Conservation (phyloP, 805 yeast species). For the Cyberlindnera maritima region DNA sequence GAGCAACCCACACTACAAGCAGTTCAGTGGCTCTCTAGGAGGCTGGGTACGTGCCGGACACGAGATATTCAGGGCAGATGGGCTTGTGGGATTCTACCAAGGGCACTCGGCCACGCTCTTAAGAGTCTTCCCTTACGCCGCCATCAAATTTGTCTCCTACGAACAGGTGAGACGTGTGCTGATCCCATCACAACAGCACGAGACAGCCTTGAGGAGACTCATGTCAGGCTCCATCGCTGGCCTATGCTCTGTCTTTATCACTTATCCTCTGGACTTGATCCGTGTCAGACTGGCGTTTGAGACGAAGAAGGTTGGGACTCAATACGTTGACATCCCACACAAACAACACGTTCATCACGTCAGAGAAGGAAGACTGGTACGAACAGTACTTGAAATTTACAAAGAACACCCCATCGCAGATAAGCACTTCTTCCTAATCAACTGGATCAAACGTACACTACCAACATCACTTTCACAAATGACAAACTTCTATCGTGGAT, state of each 20-base stretch:
- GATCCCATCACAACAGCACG: constrained; percentile 72
- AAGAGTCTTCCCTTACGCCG: constrained; percentile 95
- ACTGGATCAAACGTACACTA: constrained; percentile 19
- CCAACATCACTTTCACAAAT: constrained; percentile 22
- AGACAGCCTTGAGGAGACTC: constrained; percentile 77
- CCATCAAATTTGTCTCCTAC: constrained; percentile 92
- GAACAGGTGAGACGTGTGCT: constrained; percentile 82
- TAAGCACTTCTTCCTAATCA: constrained; percentile 21
- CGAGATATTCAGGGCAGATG: constrained; percentile 66
- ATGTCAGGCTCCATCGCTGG: constrained; percentile 92
- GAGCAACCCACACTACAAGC: constrained; percentile 80
- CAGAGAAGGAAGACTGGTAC: constrained; percentile 31
- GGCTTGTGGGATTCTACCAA: constrained; percentile 78
- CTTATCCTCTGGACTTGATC: constrained; percentile 89
- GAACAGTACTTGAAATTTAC: constrained; percentile 26
- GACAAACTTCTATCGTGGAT: constrained; percentile 86
- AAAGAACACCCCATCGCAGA: constrained; percentile 24
- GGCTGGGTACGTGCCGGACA: constrained; percentile 76
- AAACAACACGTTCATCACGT: constrained; percentile 23
- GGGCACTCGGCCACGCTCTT: constrained; percentile 94
- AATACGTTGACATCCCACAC: constrained; percentile 20
- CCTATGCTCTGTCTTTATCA: constrained; percentile 76
- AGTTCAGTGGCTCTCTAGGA: constrained; percentile 72
- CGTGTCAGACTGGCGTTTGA: constrained; percentile 92
- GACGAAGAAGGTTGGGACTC: constrained; percentile 39